phyloP scores from a whole-genome alignment of 1,284 basidiomycete genomes.

The Cutaneotrichosporon dermatis region DNA sequence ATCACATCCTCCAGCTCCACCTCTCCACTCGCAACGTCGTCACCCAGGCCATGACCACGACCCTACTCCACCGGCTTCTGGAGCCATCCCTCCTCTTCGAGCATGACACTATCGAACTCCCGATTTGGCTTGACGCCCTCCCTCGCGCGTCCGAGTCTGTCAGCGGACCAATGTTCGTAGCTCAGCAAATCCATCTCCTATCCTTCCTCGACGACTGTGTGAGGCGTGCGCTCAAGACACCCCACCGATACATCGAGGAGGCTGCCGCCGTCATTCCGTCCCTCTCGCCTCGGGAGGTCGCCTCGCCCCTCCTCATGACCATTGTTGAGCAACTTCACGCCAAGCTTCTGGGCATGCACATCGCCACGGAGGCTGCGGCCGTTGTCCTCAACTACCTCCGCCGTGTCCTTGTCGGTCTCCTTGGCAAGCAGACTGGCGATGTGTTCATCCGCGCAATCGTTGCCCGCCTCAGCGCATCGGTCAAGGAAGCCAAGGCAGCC shows the following conservation, averaged over 20 bases:
- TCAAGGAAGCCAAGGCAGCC: slow-evolving; percentile 31
- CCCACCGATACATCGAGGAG: slow-evolving; percentile 82
- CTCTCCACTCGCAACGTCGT: slow-evolving; percentile 54
- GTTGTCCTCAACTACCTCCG: slow-evolving; percentile 62
- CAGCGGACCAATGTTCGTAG: slow-evolving; percentile 55
- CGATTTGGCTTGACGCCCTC: slow-evolving; percentile 65
- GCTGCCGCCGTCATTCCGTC: slow-evolving; percentile 44
- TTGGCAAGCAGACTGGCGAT: slow-evolving; percentile 55
- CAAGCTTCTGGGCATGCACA: slow-evolving; percentile 56
- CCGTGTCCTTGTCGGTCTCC: slow-evolving; percentile 58
- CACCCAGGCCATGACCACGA: slow-evolving; percentile 57
- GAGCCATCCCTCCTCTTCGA: slow-evolving; percentile 72
- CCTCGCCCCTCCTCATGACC: slow-evolving; percentile 71
- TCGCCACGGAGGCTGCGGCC: slow-evolving; percentile 61
- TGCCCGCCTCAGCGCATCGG: slow-evolving; percentile 20
- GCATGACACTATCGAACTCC: slow-evolving; percentile 67
- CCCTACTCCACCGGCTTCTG: slow-evolving; percentile 62
- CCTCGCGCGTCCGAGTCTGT: slow-evolving; percentile 49
- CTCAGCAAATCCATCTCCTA: slow-evolving; percentile 61
- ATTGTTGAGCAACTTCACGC: slow-evolving; percentile 69
- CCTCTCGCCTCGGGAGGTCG: slow-evolving; percentile 34
- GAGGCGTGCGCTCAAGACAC: slow-evolving; percentile 75
- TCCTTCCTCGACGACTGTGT: slow-evolving; percentile 81
- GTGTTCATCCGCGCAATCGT: slow-evolving; percentile 29
- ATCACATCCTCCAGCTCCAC: slow-evolving; percentile 64